Evolutionary conservation across 805 yeast species (phyloP).

Genomic region (Yarrowia sp.): DNA sequence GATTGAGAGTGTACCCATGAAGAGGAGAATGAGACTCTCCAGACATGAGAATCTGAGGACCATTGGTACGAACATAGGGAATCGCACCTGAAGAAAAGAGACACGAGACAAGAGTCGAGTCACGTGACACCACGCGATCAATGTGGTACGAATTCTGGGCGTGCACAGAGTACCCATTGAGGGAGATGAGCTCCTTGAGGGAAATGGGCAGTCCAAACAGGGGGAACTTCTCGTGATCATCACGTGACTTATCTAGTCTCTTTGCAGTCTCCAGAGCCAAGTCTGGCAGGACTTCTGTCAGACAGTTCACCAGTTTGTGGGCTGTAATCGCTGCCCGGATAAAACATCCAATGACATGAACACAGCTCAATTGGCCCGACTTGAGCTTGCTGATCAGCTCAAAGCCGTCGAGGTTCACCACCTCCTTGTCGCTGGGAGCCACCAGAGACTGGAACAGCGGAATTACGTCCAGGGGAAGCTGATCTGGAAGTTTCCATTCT

Average conservation of each 20-base stretch:
- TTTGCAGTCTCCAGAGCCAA: conserved; percentile 65
- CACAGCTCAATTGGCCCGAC: conserved; percentile 47
- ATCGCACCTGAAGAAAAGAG: conserved; percentile 60
- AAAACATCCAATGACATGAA: conserved; percentile 60
- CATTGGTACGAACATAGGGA: conserved; percentile 62
- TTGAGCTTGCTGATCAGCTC: conserved; percentile 4
- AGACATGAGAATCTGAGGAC: conserved; percentile 60
- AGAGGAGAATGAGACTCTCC: conserved; percentile 57
- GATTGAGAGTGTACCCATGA: conserved; percentile 58
- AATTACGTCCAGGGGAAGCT: conserved; percentile 22
- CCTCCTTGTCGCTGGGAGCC: conserved; percentile 5
- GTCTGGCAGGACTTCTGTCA: conserved; percentile 56
- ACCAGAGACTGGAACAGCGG: conserved; percentile 16
- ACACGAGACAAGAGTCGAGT: conserved; percentile 53
- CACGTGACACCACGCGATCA: conserved; percentile 49
- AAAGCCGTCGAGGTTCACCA: background rate
- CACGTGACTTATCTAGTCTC: conserved; percentile 59
- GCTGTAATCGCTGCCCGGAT: conserved; percentile 65
- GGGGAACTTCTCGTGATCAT: conserved; percentile 58
- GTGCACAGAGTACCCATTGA: conserved; percentile 58
- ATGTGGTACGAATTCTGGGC: conserved; percentile 53
- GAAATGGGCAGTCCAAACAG: conserved; percentile 73
- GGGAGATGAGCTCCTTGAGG: conserved; percentile 59
- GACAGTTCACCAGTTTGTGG: conserved; percentile 58
- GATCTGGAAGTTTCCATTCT: conserved; percentile 2